Percentiles rank a stretch among this genome's conserved stretches.
Conservation (phyloP, 139 green algal genomes). For the Yamagishiella unicocca region DNA sequence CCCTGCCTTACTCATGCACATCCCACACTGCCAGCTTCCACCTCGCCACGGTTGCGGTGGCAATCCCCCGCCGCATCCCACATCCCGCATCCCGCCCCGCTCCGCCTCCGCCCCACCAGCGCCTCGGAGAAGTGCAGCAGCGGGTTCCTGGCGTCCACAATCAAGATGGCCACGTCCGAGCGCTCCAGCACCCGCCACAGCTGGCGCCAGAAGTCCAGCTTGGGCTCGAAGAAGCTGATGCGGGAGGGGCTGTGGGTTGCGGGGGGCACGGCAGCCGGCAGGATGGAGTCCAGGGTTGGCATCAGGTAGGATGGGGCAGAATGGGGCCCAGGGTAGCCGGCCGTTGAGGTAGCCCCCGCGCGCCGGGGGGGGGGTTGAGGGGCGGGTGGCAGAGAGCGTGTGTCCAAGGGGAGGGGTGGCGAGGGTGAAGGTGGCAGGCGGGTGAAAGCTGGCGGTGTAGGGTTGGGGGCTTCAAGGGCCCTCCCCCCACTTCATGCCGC, state of each 20-base stretch:
- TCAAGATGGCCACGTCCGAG: slow-evolving; percentile 66
- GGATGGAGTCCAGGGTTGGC: too few relatives aligned
- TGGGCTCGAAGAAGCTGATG: slow-evolving; percentile 72
- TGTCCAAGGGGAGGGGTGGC: too few relatives aligned
- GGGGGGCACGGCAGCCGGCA: too few relatives aligned
- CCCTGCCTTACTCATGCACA: background rate
- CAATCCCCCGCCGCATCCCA: too few relatives aligned
- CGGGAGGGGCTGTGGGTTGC: background rate
- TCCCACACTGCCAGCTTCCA: background rate
- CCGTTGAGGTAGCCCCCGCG: too few relatives aligned
- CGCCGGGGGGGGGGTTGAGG: background rate
- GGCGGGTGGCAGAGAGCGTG: too few relatives aligned
- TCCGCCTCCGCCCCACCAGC: background rate
- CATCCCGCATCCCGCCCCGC: background rate
- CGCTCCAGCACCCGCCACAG: slow-evolving; percentile 80
- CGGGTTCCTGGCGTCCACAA: slow-evolving; percentile 72
- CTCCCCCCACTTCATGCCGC: too few relatives aligned
- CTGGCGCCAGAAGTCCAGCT: slow-evolving; percentile 79
- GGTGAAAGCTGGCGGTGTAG: too few relatives aligned
- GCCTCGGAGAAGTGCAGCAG: slow-evolving; percentile 58
- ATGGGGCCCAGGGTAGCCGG: too few relatives aligned
- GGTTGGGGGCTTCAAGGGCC: too few relatives aligned
- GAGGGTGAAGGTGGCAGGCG: background rate
- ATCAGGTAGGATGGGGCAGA: too few relatives aligned
- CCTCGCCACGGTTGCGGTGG: too few relatives aligned